Evolutionary conservation across 2,329 filamentous ascomycete genomes (phyloP).

Genomic region (Curvularia sp.): DNA sequence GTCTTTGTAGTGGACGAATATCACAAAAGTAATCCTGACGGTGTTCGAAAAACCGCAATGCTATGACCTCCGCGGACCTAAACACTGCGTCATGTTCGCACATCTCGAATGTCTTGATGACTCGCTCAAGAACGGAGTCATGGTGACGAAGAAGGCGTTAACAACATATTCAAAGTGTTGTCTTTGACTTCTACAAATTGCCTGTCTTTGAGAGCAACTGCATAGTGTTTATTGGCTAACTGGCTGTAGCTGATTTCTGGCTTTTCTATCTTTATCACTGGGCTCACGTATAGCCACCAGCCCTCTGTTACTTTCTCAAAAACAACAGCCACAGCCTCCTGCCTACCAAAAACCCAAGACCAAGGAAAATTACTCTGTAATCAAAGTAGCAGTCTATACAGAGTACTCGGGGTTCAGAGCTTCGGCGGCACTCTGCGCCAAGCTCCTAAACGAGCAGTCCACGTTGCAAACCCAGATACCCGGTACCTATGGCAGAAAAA

Average conservation of each 20-base stretch:
- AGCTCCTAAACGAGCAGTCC: background rate
- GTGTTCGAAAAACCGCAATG: background rate
- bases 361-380: background rate
- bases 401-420: background rate
- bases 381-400: background rate
- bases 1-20: background rate
- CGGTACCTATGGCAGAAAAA: background rate
- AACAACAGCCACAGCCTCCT: background rate
- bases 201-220: background rate
- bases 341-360: background rate
- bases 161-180: background rate
- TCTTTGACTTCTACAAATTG: background rate
- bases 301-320: background rate
- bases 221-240: background rate
- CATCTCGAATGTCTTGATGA: constrained; percentile 6
- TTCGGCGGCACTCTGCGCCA: background rate
- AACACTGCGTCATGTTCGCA: constrained; percentile 9
- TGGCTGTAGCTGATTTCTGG: background rate
- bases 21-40: background rate
- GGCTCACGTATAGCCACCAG: background rate
- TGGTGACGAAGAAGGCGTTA: background rate
- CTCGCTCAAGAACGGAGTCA: background rate
- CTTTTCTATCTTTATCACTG: background rate
- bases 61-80: constrained; percentile 5
- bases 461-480: background rate